phyloP scores from a whole-genome alignment of 2,329 filamentous ascomycete species.

The Bipolaris bicolor region DNA sequence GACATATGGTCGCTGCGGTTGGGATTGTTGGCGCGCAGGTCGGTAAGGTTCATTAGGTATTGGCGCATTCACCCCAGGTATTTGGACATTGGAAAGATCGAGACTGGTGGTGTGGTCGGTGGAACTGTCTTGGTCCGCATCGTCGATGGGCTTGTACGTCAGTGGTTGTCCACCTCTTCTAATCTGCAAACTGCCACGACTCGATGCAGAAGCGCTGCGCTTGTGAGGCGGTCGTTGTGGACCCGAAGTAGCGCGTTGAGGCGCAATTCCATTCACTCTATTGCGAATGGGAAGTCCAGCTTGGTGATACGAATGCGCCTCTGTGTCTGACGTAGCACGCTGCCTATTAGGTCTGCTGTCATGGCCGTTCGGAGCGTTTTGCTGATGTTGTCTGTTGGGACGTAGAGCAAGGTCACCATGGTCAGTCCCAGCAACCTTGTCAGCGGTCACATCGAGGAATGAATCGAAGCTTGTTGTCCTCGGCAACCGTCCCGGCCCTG shows the following conservation, averaged over 20 bases:
- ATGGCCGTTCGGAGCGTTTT: slow-evolving; percentile 15
- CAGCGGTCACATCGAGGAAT: slow-evolving; percentile 63
- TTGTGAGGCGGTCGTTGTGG: slow-evolving; percentile 26
- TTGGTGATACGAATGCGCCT: slow-evolving; percentile 30
- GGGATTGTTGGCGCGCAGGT: slow-evolving; percentile 20
- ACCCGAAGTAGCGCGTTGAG: slow-evolving; percentile 27
- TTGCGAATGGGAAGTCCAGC: slow-evolving; percentile 36
- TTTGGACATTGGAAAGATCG: slow-evolving; percentile 39
- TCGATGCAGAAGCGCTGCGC: slow-evolving; percentile 44
- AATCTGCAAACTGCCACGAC: slow-evolving; percentile 45
- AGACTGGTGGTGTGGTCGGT: slow-evolving; percentile 40
- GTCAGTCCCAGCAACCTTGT: slow-evolving; percentile 56
- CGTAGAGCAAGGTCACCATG: slow-evolving; percentile 26
- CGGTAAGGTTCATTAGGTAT: slow-evolving; percentile 30
- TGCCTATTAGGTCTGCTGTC: slow-evolving; percentile 16
- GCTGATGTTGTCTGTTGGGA: slow-evolving; percentile 26
- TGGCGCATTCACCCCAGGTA: slow-evolving; percentile 47
- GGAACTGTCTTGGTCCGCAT: slow-evolving; percentile 38
- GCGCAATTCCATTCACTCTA: slow-evolving; percentile 29
- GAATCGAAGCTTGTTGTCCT: slow-evolving; percentile 64
- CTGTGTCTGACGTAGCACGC: slow-evolving; percentile 37
- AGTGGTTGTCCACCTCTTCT: slow-evolving; percentile 24
- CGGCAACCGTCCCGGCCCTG: slow-evolving; percentile 26
- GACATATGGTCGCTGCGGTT: slow-evolving; percentile 29
- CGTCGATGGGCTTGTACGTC: slow-evolving; percentile 27